Conservation (phyloP, 2,329 filamentous ascomycete genomes). For the Cladophialophora chaetospira region DNA sequence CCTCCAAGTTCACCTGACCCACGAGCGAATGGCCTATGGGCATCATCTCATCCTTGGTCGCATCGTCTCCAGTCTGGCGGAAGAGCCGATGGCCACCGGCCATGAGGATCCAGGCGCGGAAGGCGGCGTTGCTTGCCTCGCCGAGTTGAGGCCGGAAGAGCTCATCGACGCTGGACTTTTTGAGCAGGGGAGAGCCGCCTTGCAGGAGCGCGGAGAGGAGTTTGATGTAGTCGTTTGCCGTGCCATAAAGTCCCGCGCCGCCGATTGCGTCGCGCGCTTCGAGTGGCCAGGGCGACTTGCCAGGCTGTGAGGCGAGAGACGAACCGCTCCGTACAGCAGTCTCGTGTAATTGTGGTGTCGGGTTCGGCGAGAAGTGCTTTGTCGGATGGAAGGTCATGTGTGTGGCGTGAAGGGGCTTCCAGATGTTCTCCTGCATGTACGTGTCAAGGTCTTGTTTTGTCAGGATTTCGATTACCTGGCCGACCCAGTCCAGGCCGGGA, state of each 20-base stretch:
- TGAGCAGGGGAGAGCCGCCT: conserved; percentile 47
- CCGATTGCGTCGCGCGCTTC: conserved; percentile 23
- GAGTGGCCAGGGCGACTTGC: conserved; percentile 45
- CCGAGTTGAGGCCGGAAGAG: conserved; percentile 49
- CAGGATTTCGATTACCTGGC: conserved; percentile 52
- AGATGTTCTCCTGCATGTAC: conserved; percentile 49
- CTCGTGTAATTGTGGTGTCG: conserved; percentile 35
- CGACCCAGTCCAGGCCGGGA: conserved; percentile 55
- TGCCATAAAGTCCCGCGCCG: conserved; percentile 33
- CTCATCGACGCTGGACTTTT: conserved; percentile 57
- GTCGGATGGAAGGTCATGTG: conserved; percentile 51
- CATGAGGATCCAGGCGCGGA: not conserved
- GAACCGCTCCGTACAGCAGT: not conserved
- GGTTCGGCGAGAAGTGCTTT: conserved; percentile 7
- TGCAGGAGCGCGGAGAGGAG: conserved; percentile 28
- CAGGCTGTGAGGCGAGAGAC: conserved; percentile 37
- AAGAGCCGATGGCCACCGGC: not conserved
- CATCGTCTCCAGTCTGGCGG: not conserved
- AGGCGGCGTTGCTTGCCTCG: conserved; percentile 25
- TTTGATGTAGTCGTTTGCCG: conserved; percentile 29
- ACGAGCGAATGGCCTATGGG: conserved; percentile 13
- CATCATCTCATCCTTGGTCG: not conserved
- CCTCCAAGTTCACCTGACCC: conserved; percentile 14
- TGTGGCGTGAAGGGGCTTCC: conserved; percentile 47
- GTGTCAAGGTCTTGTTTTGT: conserved; percentile 44